phyloP scores from a whole-genome alignment of 106 monocot genomes.

The Alisma plantagoaquatica region DNA sequence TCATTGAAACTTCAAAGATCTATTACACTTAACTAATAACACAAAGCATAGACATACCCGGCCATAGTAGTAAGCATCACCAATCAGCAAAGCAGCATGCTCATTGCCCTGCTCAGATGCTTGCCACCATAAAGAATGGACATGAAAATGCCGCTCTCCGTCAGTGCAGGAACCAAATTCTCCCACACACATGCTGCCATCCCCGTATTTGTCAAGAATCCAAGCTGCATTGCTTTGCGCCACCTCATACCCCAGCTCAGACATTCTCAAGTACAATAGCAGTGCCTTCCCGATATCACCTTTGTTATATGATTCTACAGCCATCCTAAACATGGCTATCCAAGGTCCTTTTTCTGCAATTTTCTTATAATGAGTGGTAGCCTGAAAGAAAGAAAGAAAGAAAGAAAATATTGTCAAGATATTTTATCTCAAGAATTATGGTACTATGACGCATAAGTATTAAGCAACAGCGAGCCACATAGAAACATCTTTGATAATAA shows the following conservation, averaged over 20 bases:
- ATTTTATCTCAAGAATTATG: too few relatives aligned
- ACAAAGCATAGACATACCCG: slow-evolving; percentile 74
- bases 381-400: slow-evolving; percentile 26
- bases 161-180: slow-evolving; percentile 84
- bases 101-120: slow-evolving; percentile 99
- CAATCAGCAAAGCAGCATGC: slow-evolving; percentile 95
- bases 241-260: slow-evolving; percentile 92
- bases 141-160: slow-evolving; percentile 77
- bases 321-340: slow-evolving; percentile 89
- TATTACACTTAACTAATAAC: too few relatives aligned
- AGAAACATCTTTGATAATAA: too few relatives aligned
- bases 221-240: slow-evolving; percentile 99
- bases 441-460: too few relatives aligned
- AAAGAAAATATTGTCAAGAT: neutral
- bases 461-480: too few relatives aligned
- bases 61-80: slow-evolving; percentile 99
- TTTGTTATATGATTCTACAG: slow-evolving; percentile 78
- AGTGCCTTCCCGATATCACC: slow-evolving; percentile 86
- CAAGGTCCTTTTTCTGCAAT: slow-evolving; percentile 95
- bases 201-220: slow-evolving; percentile 92
- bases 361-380: slow-evolving; percentile 57
- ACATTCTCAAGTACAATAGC: slow-evolving; percentile 86
- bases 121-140: slow-evolving; percentile 96
- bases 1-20: too few relatives aligned
- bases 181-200: slow-evolving; percentile 84